Conservation (phyloP, 768 basidiomycete genomes). For the Pholiota molesta region DNA sequence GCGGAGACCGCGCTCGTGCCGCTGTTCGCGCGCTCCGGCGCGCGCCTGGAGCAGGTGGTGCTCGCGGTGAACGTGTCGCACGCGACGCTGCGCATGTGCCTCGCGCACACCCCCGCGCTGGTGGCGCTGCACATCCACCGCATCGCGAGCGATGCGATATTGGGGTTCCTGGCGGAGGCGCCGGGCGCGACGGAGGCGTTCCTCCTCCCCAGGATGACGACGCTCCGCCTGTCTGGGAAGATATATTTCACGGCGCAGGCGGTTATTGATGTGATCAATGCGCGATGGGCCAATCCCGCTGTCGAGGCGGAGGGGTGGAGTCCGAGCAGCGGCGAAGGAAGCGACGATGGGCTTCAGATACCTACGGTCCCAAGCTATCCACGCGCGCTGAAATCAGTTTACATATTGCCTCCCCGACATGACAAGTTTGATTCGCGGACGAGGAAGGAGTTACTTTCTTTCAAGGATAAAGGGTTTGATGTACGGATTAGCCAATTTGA, state of each 20-base stretch:
- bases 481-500: constrained; percentile 7
- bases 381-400: constrained; percentile 8
- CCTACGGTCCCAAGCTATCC: not conserved
- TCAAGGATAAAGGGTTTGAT: constrained; percentile 6
- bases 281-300: constrained; percentile 1
- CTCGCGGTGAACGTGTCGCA: not conserved
- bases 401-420: constrained; percentile 7
- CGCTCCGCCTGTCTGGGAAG: constrained; percentile 11
- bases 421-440: constrained; percentile 5
- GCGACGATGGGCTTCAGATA: not conserved
- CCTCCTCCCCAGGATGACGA: constrained; percentile 3
- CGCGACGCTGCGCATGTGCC: not conserved
- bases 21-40: constrained; percentile 8
- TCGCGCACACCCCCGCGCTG: constrained; percentile 5
- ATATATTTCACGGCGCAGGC: constrained; percentile 2
- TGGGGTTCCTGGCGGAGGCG: not conserved
- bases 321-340: not conserved
- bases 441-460: constrained; percentile 6
- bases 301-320: not conserved
- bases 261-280: constrained; percentile 6
- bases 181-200: not conserved
- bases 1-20: not conserved
- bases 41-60: constrained; percentile 3
- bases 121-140: constrained; percentile 10
- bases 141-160: not conserved